phyloP scores from a whole-genome alignment of 1,139 yeast species.

The Candida sp. region DNA sequence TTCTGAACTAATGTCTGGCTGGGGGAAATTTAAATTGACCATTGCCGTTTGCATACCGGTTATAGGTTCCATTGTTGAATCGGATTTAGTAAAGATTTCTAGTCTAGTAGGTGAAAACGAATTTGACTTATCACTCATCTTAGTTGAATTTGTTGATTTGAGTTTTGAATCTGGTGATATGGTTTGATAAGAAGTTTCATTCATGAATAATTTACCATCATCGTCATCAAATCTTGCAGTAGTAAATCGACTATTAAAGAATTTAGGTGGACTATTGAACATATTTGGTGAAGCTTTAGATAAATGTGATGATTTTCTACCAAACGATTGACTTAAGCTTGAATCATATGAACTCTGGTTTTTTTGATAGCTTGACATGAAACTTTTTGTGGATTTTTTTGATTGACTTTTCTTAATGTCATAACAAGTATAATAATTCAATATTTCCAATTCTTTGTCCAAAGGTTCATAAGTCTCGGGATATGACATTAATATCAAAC shows the following conservation, averaged over 20 bases:
- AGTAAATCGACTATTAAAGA: background rate
- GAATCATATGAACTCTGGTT: background rate
- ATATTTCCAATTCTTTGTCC: slow-evolving; percentile 10
- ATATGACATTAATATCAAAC: slow-evolving; percentile 24
- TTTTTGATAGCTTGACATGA: background rate
- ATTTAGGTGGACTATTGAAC: background rate
- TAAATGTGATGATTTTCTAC: slow-evolving; percentile 1
- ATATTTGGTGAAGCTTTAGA: slow-evolving; percentile 1
- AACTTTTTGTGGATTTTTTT: background rate
- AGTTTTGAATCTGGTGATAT: no score
- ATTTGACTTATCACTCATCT: background rate
- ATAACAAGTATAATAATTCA: background rate
- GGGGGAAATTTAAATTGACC: background rate
- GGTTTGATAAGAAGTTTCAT: background rate
- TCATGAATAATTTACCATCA: background rate
- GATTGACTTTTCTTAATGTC: background rate
- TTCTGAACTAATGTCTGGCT: background rate
- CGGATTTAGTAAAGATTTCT: background rate
- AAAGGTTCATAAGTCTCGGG: slow-evolving; percentile 41
- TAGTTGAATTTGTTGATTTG: background rate
- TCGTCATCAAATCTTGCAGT: background rate
- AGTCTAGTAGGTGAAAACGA: background rate
- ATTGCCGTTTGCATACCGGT: background rate
- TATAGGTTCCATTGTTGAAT: background rate
- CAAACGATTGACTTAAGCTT: background rate